Evolutionary conservation across 2,329 filamentous ascomycete species (phyloP).

Genomic region (Emmonsia crescens): DNA sequence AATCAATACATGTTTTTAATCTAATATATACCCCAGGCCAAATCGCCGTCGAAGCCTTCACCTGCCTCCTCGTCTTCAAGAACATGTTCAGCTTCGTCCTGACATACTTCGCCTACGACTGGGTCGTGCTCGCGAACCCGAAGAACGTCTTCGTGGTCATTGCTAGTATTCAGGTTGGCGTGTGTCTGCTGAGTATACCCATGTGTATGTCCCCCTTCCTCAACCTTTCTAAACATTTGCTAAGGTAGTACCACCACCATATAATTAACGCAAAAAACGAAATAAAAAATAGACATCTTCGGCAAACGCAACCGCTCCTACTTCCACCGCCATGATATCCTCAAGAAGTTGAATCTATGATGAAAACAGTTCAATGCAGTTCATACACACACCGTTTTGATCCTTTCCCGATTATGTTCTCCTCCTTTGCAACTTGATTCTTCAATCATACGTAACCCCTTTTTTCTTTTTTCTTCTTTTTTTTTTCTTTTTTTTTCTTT

Average conservation of each 20-base stretch:
- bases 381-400: too few species aligned
- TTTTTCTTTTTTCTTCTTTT: not conserved
- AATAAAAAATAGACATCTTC: constrained; percentile 50
- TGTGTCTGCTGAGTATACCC: constrained; percentile 65
- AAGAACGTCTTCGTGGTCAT: constrained; percentile 56
- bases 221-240: not conserved
- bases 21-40: constrained; percentile 44
- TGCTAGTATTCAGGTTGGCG: constrained; percentile 62
- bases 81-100: constrained; percentile 84
- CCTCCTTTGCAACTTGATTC: too few species aligned
- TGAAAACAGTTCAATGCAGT: too few species aligned
- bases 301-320: constrained; percentile 68
- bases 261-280: not conserved
- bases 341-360: constrained; percentile 35
- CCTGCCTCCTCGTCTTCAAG: constrained; percentile 84
- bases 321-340: constrained; percentile 63
- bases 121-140: constrained; percentile 55
- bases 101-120: constrained; percentile 74
- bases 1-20: not conserved
- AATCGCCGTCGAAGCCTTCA: constrained; percentile 78
- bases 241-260: too few species aligned
- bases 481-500: not conserved
- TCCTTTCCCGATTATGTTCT: too few species aligned
- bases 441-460: too few species aligned
- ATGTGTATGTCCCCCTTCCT: constrained; percentile 54